Percentiles rank a stretch among this genome's conserved stretches.
These are phyloP conservation scores for Cruciata laevipes DNA, from an alignment of 257 asterid genomes.

Conservation along the genomic window DNA sequence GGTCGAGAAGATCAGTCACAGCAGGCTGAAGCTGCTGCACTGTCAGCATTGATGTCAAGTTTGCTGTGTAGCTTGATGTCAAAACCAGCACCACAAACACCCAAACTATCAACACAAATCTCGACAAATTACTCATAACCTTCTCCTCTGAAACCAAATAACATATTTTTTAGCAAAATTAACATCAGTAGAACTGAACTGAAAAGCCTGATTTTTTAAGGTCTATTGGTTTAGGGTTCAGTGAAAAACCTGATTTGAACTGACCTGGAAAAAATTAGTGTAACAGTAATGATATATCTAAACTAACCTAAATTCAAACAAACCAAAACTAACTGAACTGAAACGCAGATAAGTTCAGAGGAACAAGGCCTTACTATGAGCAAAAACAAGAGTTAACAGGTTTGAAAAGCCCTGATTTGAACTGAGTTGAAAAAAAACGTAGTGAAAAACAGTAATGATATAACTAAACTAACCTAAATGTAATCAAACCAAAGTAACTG, in stretches of 20 bases:
- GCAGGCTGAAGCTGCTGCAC: constrained; percentile 45
- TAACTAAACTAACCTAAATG: too few species aligned
- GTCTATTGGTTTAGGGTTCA: neutral
- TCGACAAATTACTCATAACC: constrained; percentile 40
- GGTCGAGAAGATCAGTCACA: constrained; percentile 28
- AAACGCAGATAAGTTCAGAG: too few species aligned
- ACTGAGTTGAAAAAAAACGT: too few species aligned
- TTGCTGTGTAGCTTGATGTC: constrained; percentile 53
- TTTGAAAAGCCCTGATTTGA: too few species aligned
- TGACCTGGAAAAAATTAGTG: too few species aligned
- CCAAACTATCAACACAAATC: constrained; percentile 51
- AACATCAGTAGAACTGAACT: neutral
- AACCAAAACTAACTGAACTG: too few species aligned
- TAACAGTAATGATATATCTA: too few species aligned
- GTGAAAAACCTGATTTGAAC: too few species aligned
- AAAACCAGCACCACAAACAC: constrained; percentile 45
- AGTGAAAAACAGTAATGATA: too few species aligned
- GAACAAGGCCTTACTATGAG: constrained; percentile 35
- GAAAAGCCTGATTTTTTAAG: too few species aligned
- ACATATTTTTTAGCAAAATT: neutral
- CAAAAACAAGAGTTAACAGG: constrained; percentile 41
- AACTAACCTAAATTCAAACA: too few species aligned
- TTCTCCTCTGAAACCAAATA: constrained; percentile 41
- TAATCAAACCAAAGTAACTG: too few species aligned
- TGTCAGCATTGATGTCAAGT: constrained; percentile 50